phyloP scores from a whole-genome alignment of 495 filamentous ascomycete species.

The Trichoderma virens region DNA sequence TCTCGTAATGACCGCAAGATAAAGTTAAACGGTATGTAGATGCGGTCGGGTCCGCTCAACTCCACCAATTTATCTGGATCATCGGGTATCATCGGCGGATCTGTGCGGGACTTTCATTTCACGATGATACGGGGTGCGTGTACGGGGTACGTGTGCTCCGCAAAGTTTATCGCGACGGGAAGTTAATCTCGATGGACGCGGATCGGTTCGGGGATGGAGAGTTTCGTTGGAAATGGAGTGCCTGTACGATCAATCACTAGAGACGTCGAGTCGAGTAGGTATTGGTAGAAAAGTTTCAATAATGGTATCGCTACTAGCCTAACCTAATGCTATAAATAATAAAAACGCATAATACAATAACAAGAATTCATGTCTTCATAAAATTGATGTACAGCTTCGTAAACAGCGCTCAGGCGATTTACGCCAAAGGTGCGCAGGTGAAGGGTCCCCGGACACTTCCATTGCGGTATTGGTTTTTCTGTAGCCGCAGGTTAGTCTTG shows the following conservation, averaged over 20 bases:
- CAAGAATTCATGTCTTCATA: not conserved
- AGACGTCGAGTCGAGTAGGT: too few relatives aligned
- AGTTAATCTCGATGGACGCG: not conserved
- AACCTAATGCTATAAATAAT: too few relatives aligned
- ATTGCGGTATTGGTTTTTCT: conserved; percentile 36
- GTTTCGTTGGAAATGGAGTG: not conserved
- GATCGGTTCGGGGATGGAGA: too few relatives aligned
- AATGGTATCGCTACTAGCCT: not conserved
- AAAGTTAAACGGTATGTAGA: not conserved
- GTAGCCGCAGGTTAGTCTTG: not conserved
- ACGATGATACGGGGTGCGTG: not conserved
- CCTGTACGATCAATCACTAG: not conserved
- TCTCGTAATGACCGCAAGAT: not conserved
- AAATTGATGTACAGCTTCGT: not conserved
- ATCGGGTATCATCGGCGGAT: not conserved
- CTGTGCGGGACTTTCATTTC: not conserved
- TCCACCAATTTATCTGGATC: too few relatives aligned
- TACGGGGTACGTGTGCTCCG: too few relatives aligned
- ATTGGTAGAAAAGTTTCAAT: too few relatives aligned
- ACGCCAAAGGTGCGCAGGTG: conserved; percentile 32
- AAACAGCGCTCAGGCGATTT: conserved; percentile 1
- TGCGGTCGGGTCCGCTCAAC: not conserved
- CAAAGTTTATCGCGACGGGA: not conserved
- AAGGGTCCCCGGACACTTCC: conserved; percentile 42
- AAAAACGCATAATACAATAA: too few relatives aligned